These are phyloP conservation scores for Eucalyptus cladocalyx DNA, from an alignment of 345 rosid species.

Conservation along the genomic window DNA sequence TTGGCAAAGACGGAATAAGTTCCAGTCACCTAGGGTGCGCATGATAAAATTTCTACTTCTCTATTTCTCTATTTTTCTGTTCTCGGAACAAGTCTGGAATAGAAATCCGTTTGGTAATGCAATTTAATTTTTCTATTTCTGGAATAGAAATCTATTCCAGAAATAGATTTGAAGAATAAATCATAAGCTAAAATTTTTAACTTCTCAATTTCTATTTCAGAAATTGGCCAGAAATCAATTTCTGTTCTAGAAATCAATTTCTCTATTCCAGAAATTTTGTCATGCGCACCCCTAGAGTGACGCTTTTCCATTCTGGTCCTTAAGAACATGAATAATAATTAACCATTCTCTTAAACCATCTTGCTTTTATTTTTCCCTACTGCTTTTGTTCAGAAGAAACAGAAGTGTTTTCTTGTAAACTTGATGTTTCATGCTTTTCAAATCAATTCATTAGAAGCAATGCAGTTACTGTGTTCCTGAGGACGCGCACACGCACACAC, in stretches of 20 bases:
- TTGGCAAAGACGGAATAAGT: not conserved
- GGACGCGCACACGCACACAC: not conserved
- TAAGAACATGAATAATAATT: not conserved
- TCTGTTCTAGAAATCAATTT: no score
- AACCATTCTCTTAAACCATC: not conserved
- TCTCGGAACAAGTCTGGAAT: fast-evolving
- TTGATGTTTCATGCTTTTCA: not conserved
- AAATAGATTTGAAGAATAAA: no score
- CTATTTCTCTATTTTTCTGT: no score
- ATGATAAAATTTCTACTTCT: no score
- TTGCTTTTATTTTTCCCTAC: not conserved
- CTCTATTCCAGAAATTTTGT: no score
- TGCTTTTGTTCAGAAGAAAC: not conserved
- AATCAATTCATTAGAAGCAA: not conserved
- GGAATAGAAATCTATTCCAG: no score
- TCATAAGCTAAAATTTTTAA: no score
- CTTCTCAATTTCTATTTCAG: no score
- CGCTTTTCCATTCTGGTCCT: not conserved
- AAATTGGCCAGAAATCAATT: no score
- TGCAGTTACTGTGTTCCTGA: not conserved
- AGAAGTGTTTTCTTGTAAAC: not conserved
- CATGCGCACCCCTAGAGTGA: not conserved
- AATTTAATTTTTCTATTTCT: no score
- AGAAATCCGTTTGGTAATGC: no score
- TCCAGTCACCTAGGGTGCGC: not conserved